Evolutionary conservation across 768 basidiomycete genomes (phyloP).

Genomic region (Mycena olivaceomarginata): DNA sequence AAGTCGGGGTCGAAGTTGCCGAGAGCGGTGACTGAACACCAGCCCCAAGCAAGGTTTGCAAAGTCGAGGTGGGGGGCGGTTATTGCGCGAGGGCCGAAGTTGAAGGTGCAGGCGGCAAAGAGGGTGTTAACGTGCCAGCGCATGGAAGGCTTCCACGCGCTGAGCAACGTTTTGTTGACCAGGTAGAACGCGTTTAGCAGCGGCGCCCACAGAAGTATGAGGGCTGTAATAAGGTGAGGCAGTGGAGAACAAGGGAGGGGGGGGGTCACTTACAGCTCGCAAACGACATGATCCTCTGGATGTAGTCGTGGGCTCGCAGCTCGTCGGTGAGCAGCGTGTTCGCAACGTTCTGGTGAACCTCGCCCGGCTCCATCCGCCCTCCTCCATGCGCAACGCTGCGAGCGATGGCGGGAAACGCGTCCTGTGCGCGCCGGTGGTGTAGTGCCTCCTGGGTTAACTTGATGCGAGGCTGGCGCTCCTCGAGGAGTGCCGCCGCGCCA

Average conservation of each 20-base stretch:
- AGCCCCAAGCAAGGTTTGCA: background rate
- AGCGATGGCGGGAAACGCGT: background rate
- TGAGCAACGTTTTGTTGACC: background rate
- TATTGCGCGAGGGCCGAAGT: background rate
- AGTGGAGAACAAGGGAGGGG: background rate
- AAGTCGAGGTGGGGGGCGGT: constrained; percentile 10
- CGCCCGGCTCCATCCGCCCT: background rate
- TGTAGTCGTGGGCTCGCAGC: too few relatives aligned
- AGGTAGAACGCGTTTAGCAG: background rate
- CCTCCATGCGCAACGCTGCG: constrained; percentile 10
- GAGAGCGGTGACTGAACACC: too few relatives aligned
- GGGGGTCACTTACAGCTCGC: background rate
- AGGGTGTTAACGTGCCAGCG: background rate
- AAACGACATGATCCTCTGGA: background rate
- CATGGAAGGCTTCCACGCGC: background rate
- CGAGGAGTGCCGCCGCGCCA: background rate
- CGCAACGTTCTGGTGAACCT: too few relatives aligned
- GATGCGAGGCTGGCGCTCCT: background rate
- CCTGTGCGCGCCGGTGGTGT: constrained; percentile 12
- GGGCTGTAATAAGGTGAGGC: background rate
- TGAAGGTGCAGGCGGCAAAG: constrained; percentile 1
- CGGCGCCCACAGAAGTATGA: background rate
- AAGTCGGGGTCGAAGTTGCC: too few relatives aligned
- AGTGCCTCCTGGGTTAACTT: background rate
- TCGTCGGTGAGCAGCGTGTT: too few relatives aligned